Evolutionary conservation across 331 rosid species (phyloP).

Genomic region (Dryas integrifolia): DNA sequence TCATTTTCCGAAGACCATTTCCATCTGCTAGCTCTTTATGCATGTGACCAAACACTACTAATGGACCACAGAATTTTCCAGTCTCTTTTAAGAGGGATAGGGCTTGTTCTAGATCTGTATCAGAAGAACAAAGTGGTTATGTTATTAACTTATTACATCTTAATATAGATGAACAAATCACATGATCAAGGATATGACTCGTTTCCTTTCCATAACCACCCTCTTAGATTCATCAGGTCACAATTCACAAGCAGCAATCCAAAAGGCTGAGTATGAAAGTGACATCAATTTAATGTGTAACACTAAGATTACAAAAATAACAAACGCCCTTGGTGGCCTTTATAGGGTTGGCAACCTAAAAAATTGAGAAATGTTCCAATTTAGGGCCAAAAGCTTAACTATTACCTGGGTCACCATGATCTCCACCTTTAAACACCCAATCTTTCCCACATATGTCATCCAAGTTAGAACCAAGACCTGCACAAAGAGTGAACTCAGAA

Average conservation of each 20-base stretch:
- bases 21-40: conserved; percentile 78
- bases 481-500: conserved; percentile 25
- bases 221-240: background rate
- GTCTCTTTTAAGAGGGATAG: conserved; percentile 63
- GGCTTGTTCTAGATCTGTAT: conserved; percentile 67
- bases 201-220: background rate
- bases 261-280: background rate
- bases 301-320: background rate
- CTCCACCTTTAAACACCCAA: conserved; percentile 73
- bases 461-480: conserved; percentile 82
- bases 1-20: conserved; percentile 85
- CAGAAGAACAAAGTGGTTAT: conserved; percentile 15
- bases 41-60: conserved; percentile 99
- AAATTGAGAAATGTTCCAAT: background rate
- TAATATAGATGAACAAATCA: background rate
- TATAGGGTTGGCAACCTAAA: conserved; percentile 1
- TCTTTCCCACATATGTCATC: conserved; percentile 92
- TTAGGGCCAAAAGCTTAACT: background rate
- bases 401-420: conserved; percentile 87
- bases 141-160: conserved; percentile 5
- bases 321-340: background rate
- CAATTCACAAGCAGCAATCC: background rate
- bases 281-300: background rate
- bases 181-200: background rate
- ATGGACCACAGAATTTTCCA: conserved; percentile 41